Evolutionary conservation across 805 yeast genomes (phyloP), one percentile per base, ranked within the genome.

Genomic region (Candida manassasensis): DNA sequence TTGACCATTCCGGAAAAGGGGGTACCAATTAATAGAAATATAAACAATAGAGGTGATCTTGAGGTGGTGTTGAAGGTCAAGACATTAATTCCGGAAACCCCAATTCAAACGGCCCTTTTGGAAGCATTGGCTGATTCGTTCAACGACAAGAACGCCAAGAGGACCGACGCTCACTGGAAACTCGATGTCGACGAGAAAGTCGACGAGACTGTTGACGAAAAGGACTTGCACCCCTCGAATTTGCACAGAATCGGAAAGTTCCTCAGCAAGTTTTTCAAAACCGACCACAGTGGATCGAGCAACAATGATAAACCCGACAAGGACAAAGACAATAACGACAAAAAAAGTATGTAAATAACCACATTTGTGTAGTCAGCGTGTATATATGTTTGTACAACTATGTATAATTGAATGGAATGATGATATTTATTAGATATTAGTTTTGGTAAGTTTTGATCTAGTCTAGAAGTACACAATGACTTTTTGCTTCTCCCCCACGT

Each of bases 91-190:
- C 95, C 97, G 2, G 72, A 73, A 37, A 81, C 84, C 16, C 84
- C 90, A 10, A 81, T 93, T 1, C 96, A 93, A 57, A 81, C 80
- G 9, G 94, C 94, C 19, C 66, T 93, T 37, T 71, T 94, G 50
- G 99, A 93, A 57, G 96, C 96, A 0, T 71, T 93, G 43, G 98
- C 99, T 1, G 96, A 88, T 53, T 83, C 95, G 2, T 74, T 83
- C 32, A 77, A 84, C 39, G 99, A 93, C 57, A 68, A 69, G 28
- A 72, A 69, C 16, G 98, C 98, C 3, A 83, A 74, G 47, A 69
- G 94, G 44, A 67, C 80, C 9, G 79, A 77, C 50, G 60, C 61
- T 11, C 62, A 64, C 35, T 59, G 63, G 59, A 58, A 59, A 34
- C 40, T 53, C 17, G 66, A 62, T 31, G 26, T 51, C n/a, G 65